Evolutionary conservation across 2,329 filamentous ascomycete species (phyloP).

Genomic region (Xylariaceae sp.): DNA sequence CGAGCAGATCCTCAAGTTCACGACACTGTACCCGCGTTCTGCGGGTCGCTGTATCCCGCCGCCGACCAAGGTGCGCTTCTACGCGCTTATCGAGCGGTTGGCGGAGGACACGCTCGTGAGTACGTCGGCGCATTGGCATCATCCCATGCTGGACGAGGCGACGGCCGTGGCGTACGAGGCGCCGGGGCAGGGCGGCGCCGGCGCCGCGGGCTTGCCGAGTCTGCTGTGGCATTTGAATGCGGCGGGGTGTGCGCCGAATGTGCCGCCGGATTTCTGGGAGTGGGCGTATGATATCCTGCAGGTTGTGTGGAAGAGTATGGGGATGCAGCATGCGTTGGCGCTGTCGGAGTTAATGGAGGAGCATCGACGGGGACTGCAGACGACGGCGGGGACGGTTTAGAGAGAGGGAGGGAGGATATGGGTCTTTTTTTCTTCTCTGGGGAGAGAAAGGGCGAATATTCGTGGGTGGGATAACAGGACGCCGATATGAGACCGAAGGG

Average conservation of each 20-base stretch:
- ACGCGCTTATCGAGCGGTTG: conserved; percentile 35
- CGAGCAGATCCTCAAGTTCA: conserved; percentile 43
- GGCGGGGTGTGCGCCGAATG: conserved; percentile 43
- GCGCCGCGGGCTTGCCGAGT: conserved; percentile 44
- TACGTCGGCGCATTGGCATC: conserved; percentile 47
- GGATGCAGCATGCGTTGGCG: conserved; percentile 45
- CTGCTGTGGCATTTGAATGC: conserved; percentile 45
- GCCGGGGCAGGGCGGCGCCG: conserved; percentile 39
- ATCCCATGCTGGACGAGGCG: conserved; percentile 40
- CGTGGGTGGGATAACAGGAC: too few relatives aligned
- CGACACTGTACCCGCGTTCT: conserved; percentile 37
- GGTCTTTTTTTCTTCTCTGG: too few relatives aligned
- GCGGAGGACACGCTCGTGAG: conserved; percentile 43
- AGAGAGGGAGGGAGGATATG: too few relatives aligned
- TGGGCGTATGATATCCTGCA: conserved; percentile 44
- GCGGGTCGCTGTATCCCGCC: conserved; percentile 32
- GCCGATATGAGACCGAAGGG: too few relatives aligned
- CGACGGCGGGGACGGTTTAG: not conserved
- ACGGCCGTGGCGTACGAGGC: conserved; percentile 34
- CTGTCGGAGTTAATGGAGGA: conserved; percentile 40
- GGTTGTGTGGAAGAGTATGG: conserved; percentile 47
- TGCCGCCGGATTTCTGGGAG: conserved; percentile 38
- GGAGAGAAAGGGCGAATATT: too few relatives aligned
- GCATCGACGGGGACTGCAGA: conserved; percentile 25
- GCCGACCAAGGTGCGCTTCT: conserved; percentile 30